Percentiles rank a stretch among this genome's conserved stretches.
Conservation (phyloP, 129 eudicot genomes). For the Deinandra increscens region DNA sequence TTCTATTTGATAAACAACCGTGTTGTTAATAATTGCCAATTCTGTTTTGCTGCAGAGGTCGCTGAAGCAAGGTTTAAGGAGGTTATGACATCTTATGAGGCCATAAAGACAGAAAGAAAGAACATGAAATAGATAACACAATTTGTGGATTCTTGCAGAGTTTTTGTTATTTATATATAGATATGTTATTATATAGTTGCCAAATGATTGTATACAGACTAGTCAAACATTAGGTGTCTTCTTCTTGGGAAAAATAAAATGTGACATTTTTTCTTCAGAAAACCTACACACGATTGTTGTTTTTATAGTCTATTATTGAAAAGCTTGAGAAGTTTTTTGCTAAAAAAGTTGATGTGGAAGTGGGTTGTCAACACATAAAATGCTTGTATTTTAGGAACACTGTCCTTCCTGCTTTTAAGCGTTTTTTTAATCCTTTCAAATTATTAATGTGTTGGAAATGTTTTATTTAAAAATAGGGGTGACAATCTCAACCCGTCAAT, state of each 20-base stretch:
- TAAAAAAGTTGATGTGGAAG: not conserved
- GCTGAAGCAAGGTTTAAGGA: conserved; percentile 97
- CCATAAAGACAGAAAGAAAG: conserved; percentile 81
- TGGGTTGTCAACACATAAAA: too few species aligned
- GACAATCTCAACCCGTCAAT: too few species aligned
- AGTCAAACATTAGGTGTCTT: not conserved
- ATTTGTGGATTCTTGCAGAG: conserved; percentile 17
- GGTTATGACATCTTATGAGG: conserved; percentile 90
- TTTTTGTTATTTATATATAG: conserved; percentile 9
- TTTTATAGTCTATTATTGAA: conserved; percentile 2
- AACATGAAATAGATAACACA: conserved; percentile 36
- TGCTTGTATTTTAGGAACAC: too few species aligned
- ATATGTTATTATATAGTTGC: conserved; percentile 12
- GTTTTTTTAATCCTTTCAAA: too few species aligned
- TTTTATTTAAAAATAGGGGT: too few species aligned
- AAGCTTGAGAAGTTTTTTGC: not conserved
- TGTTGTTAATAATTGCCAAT: not conserved
- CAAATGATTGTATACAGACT: conserved; percentile 15
- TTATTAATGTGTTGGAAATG: too few species aligned
- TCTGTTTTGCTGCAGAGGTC: conserved; percentile 55
- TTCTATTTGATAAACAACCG: not conserved
- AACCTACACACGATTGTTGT: too few species aligned
- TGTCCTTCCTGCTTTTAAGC: too few species aligned
- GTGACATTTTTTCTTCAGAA: too few species aligned
- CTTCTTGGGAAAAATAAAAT: conserved; percentile 14